Percentiles rank a stretch among this genome's conserved stretches.
Evolutionary conservation across 1,284 basidiomycete genomes (phyloP).

Genomic region (Ganoderma resinaceum): DNA sequence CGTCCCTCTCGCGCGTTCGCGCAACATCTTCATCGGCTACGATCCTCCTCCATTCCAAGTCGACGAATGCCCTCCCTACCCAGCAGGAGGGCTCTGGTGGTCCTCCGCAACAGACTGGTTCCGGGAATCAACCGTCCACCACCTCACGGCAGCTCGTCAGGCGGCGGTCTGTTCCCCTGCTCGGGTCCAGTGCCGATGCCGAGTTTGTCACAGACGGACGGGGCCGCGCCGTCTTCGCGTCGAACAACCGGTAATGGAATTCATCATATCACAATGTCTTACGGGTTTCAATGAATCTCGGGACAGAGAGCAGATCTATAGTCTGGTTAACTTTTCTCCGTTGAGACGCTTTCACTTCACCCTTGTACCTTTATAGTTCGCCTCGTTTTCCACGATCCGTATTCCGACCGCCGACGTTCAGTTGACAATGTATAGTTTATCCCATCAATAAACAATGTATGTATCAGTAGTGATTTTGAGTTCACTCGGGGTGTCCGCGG

Average conservation of each 20-base stretch:
- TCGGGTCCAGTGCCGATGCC: slow-evolving; percentile 18
- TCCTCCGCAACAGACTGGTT: slow-evolving; percentile 10
- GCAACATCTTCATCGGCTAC: slow-evolving; percentile 20
- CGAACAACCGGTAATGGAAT: neutral
- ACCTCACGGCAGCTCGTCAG: slow-evolving; percentile 20
- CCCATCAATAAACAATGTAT: neutral
- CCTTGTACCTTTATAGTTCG: neutral
- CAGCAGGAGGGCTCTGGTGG: slow-evolving; percentile 22
- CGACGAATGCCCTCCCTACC: slow-evolving; percentile 6
- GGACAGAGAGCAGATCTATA: neutral
- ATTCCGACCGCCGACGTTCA: neutral
- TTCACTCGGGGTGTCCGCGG: neutral
- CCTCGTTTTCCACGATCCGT: neutral
- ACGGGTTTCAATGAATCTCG: neutral
- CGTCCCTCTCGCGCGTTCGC: slow-evolving; percentile 29
- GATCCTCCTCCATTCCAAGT: slow-evolving; percentile 19
- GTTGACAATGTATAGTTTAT: neutral
- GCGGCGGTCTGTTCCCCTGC: slow-evolving; percentile 16
- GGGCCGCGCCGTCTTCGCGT: slow-evolving; percentile 29
- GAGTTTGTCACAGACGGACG: slow-evolving; percentile 32
- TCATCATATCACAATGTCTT: neutral
- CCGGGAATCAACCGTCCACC: slow-evolving; percentile 3
- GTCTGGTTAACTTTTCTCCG: neutral
- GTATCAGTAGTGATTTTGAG: slow-evolving; percentile 1
- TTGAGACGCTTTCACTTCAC: slow-evolving; percentile 1